phyloP scores from a whole-genome alignment of 371 early-diverging fungal species.

The Caulochytrium protostelioides region DNA sequence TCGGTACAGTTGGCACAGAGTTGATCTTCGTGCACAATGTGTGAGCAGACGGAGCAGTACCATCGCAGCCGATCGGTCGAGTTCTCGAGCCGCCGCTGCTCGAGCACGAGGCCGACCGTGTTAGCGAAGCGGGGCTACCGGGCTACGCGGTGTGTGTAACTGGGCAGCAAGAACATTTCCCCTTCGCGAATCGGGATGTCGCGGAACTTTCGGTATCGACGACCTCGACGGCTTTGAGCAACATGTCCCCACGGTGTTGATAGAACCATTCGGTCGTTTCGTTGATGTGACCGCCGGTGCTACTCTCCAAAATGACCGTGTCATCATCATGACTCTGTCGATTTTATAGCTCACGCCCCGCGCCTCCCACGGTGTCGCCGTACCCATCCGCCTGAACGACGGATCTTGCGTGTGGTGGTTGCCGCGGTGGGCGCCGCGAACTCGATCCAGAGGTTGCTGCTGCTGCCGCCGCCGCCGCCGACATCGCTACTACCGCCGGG shows the following conservation, averaged over 20 bases:
- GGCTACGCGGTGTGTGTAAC: conserved; percentile 81
- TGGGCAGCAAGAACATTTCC: conserved; percentile 82
- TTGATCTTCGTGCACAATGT: conserved; percentile 62
- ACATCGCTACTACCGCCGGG: no score
- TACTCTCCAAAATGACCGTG: no score
- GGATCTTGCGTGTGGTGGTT: no score
- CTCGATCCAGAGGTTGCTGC: no score
- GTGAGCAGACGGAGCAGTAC: conserved; percentile 72
- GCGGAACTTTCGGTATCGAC: conserved; percentile 35
- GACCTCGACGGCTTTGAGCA: conserved; percentile 49
- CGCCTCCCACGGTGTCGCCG: no score
- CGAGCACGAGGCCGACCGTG: conserved; percentile 86
- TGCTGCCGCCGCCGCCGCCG: no score
- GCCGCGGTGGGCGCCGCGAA: no score
- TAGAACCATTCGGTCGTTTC: conserved; percentile 97
- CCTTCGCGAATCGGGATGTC: conserved; percentile 73
- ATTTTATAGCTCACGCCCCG: no score
- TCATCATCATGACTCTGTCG: no score
- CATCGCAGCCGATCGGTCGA: conserved; percentile 62
- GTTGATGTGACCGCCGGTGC: no score
- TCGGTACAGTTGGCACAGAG: conserved; percentile 78
- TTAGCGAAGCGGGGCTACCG: conserved; percentile 68
- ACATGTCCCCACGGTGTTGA: conserved; percentile 74
- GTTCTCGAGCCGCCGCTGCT: conserved; percentile 52
- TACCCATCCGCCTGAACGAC: no score